Base-by-base conservation (phyloP, 1,284 basidiomycete genomes). In the Takashimella koratensis region DNA sequence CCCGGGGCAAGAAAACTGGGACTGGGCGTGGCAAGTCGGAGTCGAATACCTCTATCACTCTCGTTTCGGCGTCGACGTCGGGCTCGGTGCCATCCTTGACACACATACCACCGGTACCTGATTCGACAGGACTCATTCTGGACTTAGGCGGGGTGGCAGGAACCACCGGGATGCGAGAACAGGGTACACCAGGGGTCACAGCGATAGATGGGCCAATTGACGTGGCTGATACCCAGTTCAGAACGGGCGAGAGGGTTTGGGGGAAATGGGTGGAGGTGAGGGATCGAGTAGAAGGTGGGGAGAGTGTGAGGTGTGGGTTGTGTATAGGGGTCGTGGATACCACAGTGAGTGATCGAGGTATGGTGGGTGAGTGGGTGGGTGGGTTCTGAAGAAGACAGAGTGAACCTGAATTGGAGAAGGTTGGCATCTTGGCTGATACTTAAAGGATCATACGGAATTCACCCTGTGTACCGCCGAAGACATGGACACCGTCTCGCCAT, bases 81-180 rank as follows among this genome's bases (percentile, higher is more conserved):
- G n/a, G n/a, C n/a, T n/a, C n/a, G n/a, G n/a, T n/a, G n/a, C n/a
- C n/a, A 36, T 36, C 30, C 8, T 8, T 36, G 30, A 36, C 30
- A 8, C 30, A 16, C 8, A 8, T 36, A 36, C 30, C 30, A 36
- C 30, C 30, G 10, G 8, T 36, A 8, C 30, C 30, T 8, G 16
- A 16, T 8, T 36, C 16, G 8, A 36, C 30, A 16, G 8, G 30
- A 8, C 10, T 36, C 43, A 68, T 75, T 2, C 66, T 82, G 5
- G 86, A 88, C 67, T 69, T 85, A 1, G 86, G 88, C 65, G 87
- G 88, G 5, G 86, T 90, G 0, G 84, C 88, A 64, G 87, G 87
- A 0, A 81, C 81, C 51, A 81, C 81, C 43, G 80, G 81, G 2
- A 58, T 74, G 30, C 36, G 57, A 2, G 80, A 82, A 3, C 78